phyloP scores from a whole-genome alignment of 495 filamentous ascomycete genomes.

The Aspergillus heteromorphus region DNA sequence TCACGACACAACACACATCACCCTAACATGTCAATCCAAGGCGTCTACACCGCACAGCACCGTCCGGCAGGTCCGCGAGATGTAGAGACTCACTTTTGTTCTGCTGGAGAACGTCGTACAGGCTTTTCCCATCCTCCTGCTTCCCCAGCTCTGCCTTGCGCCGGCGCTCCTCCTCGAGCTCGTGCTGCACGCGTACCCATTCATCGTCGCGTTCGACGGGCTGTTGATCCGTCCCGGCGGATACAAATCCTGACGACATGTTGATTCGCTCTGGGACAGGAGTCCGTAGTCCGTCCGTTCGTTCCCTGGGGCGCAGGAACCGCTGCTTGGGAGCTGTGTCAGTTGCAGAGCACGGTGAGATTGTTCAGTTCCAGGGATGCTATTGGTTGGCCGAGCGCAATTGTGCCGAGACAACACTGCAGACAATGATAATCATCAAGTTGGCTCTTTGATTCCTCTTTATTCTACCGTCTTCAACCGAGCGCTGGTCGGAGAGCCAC shows the following conservation, averaged over 20 bases:
- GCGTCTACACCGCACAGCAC: too few relatives aligned
- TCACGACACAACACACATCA: constrained; percentile 21
- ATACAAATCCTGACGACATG: constrained; percentile 88
- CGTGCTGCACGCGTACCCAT: constrained; percentile 72
- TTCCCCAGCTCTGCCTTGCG: constrained; percentile 53
- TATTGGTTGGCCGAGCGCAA: too few relatives aligned
- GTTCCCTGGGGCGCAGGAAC: too few relatives aligned
- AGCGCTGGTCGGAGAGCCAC: not conserved
- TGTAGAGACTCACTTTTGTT: constrained; percentile 72
- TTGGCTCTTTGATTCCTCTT: not conserved
- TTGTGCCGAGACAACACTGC: too few relatives aligned
- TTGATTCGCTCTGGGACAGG: not conserved
- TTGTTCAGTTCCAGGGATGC: too few relatives aligned
- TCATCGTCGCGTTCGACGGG: constrained; percentile 57
- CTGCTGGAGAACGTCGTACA: constrained; percentile 83
- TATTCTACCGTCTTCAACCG: not conserved
- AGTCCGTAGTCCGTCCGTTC: not conserved
- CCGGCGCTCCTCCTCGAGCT: constrained; percentile 64
- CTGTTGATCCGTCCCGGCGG: constrained; percentile 69
- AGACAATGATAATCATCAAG: too few relatives aligned
- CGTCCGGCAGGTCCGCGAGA: not conserved
- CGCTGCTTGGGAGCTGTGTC: too few relatives aligned
- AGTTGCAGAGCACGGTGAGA: too few relatives aligned
- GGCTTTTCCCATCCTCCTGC: constrained; percentile 60
- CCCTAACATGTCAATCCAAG: constrained; percentile 51